Conservation (phyloP, 2,329 filamentous ascomycete species). For the Cladophialophora psammophila region DNA sequence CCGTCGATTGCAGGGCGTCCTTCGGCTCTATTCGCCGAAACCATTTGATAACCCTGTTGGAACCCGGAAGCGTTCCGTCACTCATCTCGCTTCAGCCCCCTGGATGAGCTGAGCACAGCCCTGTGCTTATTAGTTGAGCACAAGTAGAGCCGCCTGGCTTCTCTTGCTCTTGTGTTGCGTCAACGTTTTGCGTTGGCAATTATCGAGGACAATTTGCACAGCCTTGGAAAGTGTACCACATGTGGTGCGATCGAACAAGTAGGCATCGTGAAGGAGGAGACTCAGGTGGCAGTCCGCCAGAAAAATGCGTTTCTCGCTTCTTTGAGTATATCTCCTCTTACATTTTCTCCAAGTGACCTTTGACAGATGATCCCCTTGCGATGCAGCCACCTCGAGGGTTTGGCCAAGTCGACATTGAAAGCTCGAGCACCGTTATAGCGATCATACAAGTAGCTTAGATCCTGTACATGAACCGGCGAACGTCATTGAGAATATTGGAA, state of each 20-base stretch:
- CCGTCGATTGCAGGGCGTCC: neutral
- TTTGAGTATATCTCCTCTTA: neutral
- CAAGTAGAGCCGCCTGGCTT: slow-evolving; percentile 10
- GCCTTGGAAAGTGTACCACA: slow-evolving; percentile 8
- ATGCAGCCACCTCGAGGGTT: too few species aligned
- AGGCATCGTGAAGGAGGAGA: neutral
- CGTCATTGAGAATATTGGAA: neutral
- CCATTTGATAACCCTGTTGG: neutral
- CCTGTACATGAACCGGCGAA: too few species aligned
- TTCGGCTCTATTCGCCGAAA: neutral
- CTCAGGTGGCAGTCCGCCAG: neutral
- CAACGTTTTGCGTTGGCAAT: neutral
- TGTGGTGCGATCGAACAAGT: slow-evolving; percentile 10
- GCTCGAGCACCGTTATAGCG: too few species aligned
- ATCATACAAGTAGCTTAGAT: too few species aligned
- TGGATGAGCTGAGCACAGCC: neutral
- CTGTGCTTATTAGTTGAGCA: slow-evolving; percentile 6
- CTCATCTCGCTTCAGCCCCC: neutral
- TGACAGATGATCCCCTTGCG: too few species aligned
- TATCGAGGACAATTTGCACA: neutral
- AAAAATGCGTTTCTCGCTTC: neutral
- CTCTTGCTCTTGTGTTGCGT: neutral
- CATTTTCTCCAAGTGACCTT: neutral
- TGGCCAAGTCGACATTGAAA: too few species aligned
- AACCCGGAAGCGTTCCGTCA: neutral